Evolutionary conservation across 2,329 filamentous ascomycete species (phyloP).

Genomic region (Beauveria rudraprayagi): DNA sequence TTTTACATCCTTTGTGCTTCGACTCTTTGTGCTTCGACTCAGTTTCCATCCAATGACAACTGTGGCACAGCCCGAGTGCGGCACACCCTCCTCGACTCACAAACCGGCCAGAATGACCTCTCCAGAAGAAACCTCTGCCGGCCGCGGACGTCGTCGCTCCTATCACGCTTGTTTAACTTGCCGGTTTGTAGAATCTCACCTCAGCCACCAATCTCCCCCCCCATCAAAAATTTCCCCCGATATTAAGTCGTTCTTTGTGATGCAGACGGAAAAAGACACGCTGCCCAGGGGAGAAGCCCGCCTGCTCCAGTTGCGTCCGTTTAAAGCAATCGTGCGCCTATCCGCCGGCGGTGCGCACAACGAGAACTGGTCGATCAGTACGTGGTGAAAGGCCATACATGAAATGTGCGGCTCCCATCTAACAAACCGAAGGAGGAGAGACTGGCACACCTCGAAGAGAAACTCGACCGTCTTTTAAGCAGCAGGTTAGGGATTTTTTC

Average conservation of each 20-base stretch:
- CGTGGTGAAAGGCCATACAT: conserved; percentile 13
- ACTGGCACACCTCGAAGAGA: conserved; percentile 43
- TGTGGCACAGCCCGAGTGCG: background rate
- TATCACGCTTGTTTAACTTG: conserved; percentile 39
- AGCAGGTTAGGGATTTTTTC: conserved; percentile 21
- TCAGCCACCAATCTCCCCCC: no score
- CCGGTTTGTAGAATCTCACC: conserved; percentile 27
- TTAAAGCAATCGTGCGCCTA: conserved; percentile 41
- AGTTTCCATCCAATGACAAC: background rate
- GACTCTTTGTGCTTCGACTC: no score
- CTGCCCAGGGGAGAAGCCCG: conserved; percentile 43
- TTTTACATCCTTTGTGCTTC: background rate
- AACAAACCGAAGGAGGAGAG: conserved; percentile 35
- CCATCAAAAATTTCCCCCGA: background rate
- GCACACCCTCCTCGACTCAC: background rate
- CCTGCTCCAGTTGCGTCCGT: conserved; percentile 42
- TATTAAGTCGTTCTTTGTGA: background rate
- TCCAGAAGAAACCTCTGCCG: conserved; percentile 22
- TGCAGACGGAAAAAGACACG: conserved; percentile 36
- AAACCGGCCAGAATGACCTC: conserved; percentile 20
- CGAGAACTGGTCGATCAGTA: conserved; percentile 37
- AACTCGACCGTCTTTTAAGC: conserved; percentile 41
- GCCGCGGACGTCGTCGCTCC: conserved; percentile 30
- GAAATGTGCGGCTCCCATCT: conserved; percentile 1
- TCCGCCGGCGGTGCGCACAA: conserved; percentile 27